Conservation (phyloP, 163 green algal genomes). For the Coccomyxa subellipsoidea region DNA sequence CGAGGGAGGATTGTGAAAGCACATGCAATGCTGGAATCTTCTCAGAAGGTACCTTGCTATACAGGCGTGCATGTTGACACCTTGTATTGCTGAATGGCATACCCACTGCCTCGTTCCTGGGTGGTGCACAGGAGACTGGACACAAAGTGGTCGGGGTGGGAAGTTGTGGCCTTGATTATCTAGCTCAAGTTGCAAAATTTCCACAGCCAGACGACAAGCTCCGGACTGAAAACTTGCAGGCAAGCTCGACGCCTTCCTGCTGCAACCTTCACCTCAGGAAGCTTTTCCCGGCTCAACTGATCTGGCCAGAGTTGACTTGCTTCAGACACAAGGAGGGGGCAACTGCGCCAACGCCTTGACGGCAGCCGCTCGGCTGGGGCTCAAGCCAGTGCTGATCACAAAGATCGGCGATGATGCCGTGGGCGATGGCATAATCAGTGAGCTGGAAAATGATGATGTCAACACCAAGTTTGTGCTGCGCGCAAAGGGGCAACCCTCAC, state of each 20-base stretch:
- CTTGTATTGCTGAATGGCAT: too few relatives aligned
- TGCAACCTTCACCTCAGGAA: too few relatives aligned
- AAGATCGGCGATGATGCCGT: conserved; percentile 84
- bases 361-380: conserved; percentile 78
- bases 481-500: conserved; percentile 67
- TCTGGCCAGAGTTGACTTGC: background rate
- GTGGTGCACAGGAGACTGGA: background rate
- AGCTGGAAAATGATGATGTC: conserved; percentile 82
- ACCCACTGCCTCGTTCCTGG: too few relatives aligned
- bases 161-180: conserved; percentile 86
- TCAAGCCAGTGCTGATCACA: conserved; percentile 67
- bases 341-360: conserved; percentile 95
- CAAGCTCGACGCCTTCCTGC: conserved; percentile 17
- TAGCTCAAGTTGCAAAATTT: conserved; percentile 80
- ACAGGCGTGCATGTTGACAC: too few relatives aligned
- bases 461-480: conserved; percentile 63
- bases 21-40: background rate
- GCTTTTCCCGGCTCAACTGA: too few relatives aligned
- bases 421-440: conserved; percentile 63
- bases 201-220: conserved; percentile 94
- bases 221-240: conserved; percentile 81
- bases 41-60: too few relatives aligned
- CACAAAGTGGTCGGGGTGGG: conserved; percentile 83
- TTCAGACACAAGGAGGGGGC: conserved; percentile 78
- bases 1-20: background rate